Conservation (phyloP, 352 stramenopile species). For the Plasmopara viticola region DNA sequence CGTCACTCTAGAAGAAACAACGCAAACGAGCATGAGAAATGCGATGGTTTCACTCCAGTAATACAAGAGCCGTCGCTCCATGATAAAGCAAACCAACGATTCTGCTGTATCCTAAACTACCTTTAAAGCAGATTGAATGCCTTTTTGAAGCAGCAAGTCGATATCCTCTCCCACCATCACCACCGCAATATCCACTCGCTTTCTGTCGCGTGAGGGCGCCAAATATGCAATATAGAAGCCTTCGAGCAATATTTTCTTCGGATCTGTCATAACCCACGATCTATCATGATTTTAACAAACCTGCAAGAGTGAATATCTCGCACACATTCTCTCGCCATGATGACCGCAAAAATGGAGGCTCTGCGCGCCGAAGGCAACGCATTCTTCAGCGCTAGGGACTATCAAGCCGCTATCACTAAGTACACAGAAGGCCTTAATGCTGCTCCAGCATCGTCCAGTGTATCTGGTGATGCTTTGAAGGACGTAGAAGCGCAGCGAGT, state of each 20-base stretch:
- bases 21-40: neutral
- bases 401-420: conserved; percentile 44
- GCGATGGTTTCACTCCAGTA: neutral
- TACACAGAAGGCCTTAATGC: conserved; percentile 52
- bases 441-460: conserved; percentile 4
- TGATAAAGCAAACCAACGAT: neutral
- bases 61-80: neutral
- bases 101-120: conserved; percentile 12
- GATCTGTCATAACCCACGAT: neutral
- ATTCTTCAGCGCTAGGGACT: conserved; percentile 72
- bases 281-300: conserved; percentile 1
- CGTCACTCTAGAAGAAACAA: conserved; percentile 16
- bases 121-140: conserved; percentile 50
- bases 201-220: conserved; percentile 16
- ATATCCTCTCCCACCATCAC: conserved; percentile 72
- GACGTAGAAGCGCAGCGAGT: conserved; percentile 37
- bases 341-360: conserved; percentile 40
- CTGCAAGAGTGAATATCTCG: too few species aligned
- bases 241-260: too few species aligned
- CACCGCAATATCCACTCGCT: conserved; percentile 8
- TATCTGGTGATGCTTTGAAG: conserved; percentile 11
- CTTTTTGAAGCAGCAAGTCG: conserved; percentile 72
- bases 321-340: conserved; percentile 1
- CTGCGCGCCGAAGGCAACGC: conserved; percentile 66
- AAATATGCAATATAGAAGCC: conserved; percentile 2